Percentiles rank a stretch among this genome's conserved stretches.
These are phyloP conservation scores for Pholiota microspora DNA, from an alignment of 768 basidiomycete species.

Conservation along the genomic window DNA sequence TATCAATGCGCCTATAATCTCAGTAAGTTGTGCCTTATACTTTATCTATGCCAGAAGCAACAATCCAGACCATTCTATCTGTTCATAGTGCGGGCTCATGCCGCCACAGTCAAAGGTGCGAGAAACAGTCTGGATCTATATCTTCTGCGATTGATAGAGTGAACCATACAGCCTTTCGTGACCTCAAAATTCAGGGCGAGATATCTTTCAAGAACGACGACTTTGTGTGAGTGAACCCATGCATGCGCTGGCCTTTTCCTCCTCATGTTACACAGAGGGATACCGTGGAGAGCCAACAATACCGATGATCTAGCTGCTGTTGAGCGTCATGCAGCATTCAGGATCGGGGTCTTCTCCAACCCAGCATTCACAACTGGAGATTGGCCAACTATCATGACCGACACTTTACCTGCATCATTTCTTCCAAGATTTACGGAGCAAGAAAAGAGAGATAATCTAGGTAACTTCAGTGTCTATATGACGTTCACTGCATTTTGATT, in stretches of 20 bases:
- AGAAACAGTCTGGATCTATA: neutral
- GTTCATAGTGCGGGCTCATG: constrained; percentile 43
- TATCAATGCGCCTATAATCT: constrained; percentile 45
- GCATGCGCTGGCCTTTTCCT: neutral
- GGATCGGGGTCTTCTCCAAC: constrained; percentile 47
- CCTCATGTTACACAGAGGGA: too few relatives aligned
- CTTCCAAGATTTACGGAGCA: constrained; percentile 47
- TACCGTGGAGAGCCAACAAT: constrained; percentile 44
- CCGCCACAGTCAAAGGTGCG: constrained; percentile 46
- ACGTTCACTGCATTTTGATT: neutral
- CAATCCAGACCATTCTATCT: neutral
- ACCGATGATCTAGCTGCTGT: constrained; percentile 43
- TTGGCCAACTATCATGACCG: constrained; percentile 49
- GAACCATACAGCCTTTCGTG: constrained; percentile 34
- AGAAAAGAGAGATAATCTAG: constrained; percentile 43
- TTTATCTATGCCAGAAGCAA: too few relatives aligned
- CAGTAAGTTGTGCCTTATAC: constrained; percentile 27
- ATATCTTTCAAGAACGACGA: constrained; percentile 56
- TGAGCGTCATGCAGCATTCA: constrained; percentile 49
- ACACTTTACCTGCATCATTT: constrained; percentile 42
- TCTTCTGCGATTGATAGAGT: neutral
- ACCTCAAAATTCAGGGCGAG: constrained; percentile 48
- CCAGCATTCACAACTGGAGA: constrained; percentile 51
- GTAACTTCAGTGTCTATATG: constrained; percentile 1
- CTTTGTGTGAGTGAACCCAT: constrained; percentile 33